Evolutionary conservation across 2,329 filamentous ascomycete species (phyloP), one percentile per base, ranked within the genome.

Genomic region (Zymoseptoria pseudotritici): DNA sequence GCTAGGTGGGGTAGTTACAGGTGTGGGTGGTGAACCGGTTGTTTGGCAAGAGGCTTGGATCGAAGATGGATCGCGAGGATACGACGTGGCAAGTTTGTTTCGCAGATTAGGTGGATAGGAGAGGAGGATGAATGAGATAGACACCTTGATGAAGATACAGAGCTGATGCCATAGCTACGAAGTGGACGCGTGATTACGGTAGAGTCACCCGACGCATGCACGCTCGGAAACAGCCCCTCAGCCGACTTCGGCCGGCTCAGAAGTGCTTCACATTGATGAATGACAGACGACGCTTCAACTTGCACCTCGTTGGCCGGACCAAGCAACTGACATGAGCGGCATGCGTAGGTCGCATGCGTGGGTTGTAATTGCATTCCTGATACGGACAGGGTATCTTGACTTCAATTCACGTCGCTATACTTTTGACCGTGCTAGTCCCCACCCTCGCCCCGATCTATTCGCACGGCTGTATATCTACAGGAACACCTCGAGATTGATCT

Each of bases 401-500:
- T 17, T 42, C 5, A 13, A 6, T 17, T 42, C 11, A 26, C 11
- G 17, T 17, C 10, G 36, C 36, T 17, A 17, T 17, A 42, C 36
- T 17, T 17, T 42, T 17, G 36, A 42, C 36, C 11, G 36, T 10
- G 36, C 36, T 42, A 17, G 17, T 42, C 9, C 2, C 36, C 36
- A 3, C 8, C 9, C 10, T 2, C 31, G n/a, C 13, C 10, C 31
- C 2, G 31, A 36, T 46, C 36, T 46, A n/a, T 46, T 17, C 17
- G 36, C 36, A 6, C 36, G 5, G 13, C 11, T 13, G 22, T 53
- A 20, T 21, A 36, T 52, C 63, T 81, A 96, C 78, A 97, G 80
- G 82, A 99, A 95, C 66, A 89, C 85, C 77, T 97, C 93, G 31
- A 97, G 84, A 76, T 97, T 96, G 73, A 99, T 83, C 80, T 99